These are phyloP conservation scores for Linnemannia zychae DNA, from an alignment of 192 early-diverging fungal species.

Conservation along the genomic window DNA sequence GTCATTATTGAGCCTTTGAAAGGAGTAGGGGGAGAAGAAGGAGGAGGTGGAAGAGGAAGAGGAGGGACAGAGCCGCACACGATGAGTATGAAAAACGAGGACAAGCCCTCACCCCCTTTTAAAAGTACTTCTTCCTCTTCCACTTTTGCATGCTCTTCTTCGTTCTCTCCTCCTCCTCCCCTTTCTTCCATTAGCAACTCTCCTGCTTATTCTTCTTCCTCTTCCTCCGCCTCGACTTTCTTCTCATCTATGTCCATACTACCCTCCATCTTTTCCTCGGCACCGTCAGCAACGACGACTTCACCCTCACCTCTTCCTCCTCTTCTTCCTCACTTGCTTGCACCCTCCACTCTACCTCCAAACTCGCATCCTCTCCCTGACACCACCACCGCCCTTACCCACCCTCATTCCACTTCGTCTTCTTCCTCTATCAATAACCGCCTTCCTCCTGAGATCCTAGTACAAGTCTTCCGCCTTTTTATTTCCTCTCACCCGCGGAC, in stretches of 20 bases:
- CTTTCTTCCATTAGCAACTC: neutral
- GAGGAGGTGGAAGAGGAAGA: neutral
- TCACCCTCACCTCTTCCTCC: neutral
- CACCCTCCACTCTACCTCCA: neutral
- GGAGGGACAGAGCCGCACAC: neutral
- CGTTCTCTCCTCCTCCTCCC: neutral
- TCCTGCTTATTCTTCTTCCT: neutral
- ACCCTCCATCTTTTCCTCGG: neutral
- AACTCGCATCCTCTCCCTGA: neutral
- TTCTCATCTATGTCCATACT: neutral
- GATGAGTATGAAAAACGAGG: neutral
- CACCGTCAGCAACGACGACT: neutral
- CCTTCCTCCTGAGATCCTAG: constrained; percentile 29
- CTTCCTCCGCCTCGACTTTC: neutral
- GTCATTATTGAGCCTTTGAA: neutral
- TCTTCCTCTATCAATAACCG: constrained; percentile 22
- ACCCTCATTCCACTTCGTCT: neutral
- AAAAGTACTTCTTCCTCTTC: neutral
- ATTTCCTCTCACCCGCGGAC: neutral
- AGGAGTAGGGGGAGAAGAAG: neutral
- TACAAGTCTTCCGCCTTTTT: constrained; percentile 27
- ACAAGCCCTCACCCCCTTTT: neutral
- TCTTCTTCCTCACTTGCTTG: neutral
- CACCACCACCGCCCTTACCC: neutral
- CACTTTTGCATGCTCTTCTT: neutral